A percentile compares a stretch with the other conserved stretches of the same genome.
These are phyloP conservation scores for Cladophialophora yegresii DNA, from an alignment of 2,329 filamentous ascomycete species.

Conservation along the genomic window DNA sequence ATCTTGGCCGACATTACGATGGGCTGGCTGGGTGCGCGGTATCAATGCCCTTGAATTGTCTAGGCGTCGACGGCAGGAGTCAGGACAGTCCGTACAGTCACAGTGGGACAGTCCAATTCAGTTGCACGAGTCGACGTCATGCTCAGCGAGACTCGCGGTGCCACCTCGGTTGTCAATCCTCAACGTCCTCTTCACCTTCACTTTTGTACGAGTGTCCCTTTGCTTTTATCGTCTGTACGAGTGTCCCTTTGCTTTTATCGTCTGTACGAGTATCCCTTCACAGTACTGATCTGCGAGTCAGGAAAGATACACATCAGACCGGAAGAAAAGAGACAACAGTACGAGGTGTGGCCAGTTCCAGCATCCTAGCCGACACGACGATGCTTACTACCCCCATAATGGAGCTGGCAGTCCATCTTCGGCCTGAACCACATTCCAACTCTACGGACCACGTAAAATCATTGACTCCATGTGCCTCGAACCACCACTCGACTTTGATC, in stretches of 20 bases:
- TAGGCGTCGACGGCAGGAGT: background rate
- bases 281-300: background rate
- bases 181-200: background rate
- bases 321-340: background rate
- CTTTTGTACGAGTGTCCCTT: background rate
- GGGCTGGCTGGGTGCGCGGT: background rate
- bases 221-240: no score
- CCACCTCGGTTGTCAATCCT: background rate
- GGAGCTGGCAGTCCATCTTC: background rate
- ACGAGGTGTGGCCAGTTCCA: background rate
- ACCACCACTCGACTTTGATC: background rate
- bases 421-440: background rate
- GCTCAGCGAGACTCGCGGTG: background rate
- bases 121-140: background rate
- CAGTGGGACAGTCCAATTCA: background rate
- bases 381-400: background rate
- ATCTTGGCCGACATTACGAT: constrained; percentile 57
- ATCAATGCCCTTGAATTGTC: background rate
- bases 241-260: no score
- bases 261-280: background rate
- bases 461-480: background rate
- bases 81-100: background rate
- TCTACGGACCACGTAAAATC: background rate
- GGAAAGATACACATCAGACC: background rate
- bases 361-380: background rate